Base-by-base conservation (phyloP, 164 flowering plant genomes). In the Annona squamosa region DNA sequence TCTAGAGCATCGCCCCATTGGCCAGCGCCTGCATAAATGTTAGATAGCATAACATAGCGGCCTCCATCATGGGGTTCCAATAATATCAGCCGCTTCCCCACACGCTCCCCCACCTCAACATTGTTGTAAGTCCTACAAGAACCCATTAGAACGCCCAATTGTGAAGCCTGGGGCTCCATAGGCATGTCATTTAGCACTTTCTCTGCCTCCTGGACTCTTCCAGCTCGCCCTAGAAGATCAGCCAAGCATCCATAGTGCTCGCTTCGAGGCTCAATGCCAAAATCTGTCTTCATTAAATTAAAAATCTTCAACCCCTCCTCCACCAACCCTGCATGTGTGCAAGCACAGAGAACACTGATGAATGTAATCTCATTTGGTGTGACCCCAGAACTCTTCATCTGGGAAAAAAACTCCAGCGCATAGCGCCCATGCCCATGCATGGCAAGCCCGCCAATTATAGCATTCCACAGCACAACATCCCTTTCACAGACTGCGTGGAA, bases 391-490 rank as follows among this genome's bases (percentile, higher is more conserved):
- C 66, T 68, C 44, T 72, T 44, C 72, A 77, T 75, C n/a, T n/a
- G 63, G 67, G 5, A 18, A 71, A 77, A 79, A 44, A 74, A 41
- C 64, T 74, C 56, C 48, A 77, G 46, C 5, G 82, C 81, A 66
- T 78, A 72, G 0, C 0, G 42, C 37, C 77, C 79, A 62, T n/a
- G 65, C 70, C 85, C 82, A 57, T 80, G 76, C 81, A 77, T 73
- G 1, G 84, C 94, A 19, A 90, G 70, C 46, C 92, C 94, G 68
- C 76, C 73, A 19, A 88, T 79, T 84, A 90, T 82, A 59, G 86
- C 90, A 77, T 83, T 91, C 97, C 97, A 91, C 0, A 91, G 46
- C 42, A 86, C 86, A 42, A 85, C 88, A 76, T 84, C 87, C 84
- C 85, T 87, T 7, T 6, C 5, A 0, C 59, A 45, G 82, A 88